Conservation (phyloP, 176 grass and related monocot genomes). For the Elaeis guineensis region DNA sequence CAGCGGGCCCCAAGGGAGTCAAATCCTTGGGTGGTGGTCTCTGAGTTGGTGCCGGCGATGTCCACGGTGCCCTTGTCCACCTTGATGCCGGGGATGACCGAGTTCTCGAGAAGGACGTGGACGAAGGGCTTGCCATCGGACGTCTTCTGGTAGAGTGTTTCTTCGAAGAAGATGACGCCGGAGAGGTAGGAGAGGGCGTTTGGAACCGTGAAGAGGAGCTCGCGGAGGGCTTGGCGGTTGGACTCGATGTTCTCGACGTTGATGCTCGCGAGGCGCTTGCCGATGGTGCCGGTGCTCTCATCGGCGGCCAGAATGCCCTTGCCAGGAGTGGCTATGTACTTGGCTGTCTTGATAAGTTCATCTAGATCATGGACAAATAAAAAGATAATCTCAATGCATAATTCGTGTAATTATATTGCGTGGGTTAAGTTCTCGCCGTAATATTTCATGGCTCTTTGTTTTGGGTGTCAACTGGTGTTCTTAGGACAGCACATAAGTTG, state of each 20-base stretch:
- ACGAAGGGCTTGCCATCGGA: conserved; percentile 29
- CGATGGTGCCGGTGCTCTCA: conserved; percentile 30
- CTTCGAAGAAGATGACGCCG: conserved; percentile 29
- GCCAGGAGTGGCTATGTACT: conserved; percentile 26
- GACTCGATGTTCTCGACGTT: conserved; percentile 31
- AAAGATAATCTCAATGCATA: too few relatives aligned
- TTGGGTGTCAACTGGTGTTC: too few relatives aligned
- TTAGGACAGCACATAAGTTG: too few relatives aligned
- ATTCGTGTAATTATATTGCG: too few relatives aligned
- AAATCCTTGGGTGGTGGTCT: conserved; percentile 77
- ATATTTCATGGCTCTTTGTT: too few relatives aligned
- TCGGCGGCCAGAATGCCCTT: conserved; percentile 33
- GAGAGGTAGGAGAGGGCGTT: conserved; percentile 21
- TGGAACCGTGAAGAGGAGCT: conserved; percentile 28
- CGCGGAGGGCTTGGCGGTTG: conserved; percentile 25
- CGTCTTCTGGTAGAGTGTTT: conserved; percentile 28
- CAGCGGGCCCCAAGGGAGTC: conserved; percentile 70
- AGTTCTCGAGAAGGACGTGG: not conserved
- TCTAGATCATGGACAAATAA: conserved; percentile 11
- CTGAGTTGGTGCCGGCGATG: conserved; percentile 48
- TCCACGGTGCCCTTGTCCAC: conserved; percentile 29
- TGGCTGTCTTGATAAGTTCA: conserved; percentile 29
- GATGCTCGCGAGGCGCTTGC: conserved; percentile 30
- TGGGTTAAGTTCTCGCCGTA: too few relatives aligned
- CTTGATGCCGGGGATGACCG: conserved; percentile 29